A percentile compares a stretch with the other conserved stretches of the same genome.
phyloP scores from a whole-genome alignment of 305 asterid species.

The Fraxinus platypoda region DNA sequence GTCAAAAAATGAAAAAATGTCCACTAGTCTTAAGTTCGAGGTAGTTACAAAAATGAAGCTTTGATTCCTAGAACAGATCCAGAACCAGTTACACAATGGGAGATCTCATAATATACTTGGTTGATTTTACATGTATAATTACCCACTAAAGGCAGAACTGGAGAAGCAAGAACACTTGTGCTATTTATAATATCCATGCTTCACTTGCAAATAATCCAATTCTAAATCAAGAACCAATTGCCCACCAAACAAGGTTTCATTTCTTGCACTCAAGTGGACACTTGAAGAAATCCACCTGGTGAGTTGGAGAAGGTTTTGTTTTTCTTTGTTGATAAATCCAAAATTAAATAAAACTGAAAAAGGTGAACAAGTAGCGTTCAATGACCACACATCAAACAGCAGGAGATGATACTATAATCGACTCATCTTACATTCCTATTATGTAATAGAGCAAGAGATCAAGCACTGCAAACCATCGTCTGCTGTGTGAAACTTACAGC shows the following conservation, averaged over 20 bases:
- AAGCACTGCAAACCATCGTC: neutral
- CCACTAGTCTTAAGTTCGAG: neutral
- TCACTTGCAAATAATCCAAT: neutral
- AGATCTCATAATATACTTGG: neutral
- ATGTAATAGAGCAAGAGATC: neutral
- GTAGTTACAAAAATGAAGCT: neutral
- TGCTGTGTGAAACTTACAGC: neutral
- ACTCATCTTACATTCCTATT: neutral
- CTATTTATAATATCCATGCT: neutral
- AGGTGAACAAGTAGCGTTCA: neutral
- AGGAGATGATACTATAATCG: neutral
- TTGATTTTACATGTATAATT: neutral
- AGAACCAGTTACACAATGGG: neutral
- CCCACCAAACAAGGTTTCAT: neutral
- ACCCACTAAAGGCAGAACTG: neutral
- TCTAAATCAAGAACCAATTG: neutral
- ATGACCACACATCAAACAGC: neutral
- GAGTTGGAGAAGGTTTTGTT: neutral
- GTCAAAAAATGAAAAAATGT: neutral
- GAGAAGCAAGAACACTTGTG: neutral
- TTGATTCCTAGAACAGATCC: conserved; percentile 14
- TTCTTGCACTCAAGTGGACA: neutral
- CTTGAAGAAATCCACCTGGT: neutral
- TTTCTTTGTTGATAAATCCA: neutral
- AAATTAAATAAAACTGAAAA: neutral